Base-by-base conservation (phyloP, 2,329 filamentous ascomycete genomes). In the Aspergillus intermedius region DNA sequence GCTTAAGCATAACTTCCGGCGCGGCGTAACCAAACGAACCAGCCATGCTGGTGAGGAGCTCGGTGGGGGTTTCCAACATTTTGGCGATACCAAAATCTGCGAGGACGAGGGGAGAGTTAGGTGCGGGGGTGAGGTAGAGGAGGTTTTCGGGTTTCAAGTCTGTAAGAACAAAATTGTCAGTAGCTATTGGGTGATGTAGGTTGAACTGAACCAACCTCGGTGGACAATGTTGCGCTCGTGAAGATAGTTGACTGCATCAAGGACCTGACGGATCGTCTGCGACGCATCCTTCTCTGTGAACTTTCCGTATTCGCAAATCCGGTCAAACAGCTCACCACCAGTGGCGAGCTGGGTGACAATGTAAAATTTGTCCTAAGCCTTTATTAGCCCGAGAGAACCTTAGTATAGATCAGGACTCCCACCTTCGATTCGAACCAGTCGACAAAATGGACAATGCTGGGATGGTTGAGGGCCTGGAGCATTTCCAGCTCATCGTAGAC, bases 361-460 rank as follows among this genome's bases (percentile, higher is more conserved):
- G 71, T 98, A 98, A 76, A 95, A 98, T 77, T 98, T 98, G 77
- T 98, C 93, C 90, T 95, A 60, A 25, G 23, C 44, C 23, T 10
- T 13, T 1, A 22, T 62, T 42, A 61, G 56, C 37, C 34, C 40
- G 39, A 37, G 43, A 28, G 1, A n/a, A 35, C 17, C 32, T 9
- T 1, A 37, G 13, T 13, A 5, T 8, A 7, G 13, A 9, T 19
- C 17, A 1, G 5, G 23, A 41, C 34, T 56, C 83, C 58, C 74
- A 95, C 90, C 74, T 90, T 88, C 49, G 91, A 97, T 74, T 98
- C 93, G 67, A 98, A 98, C 91, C 93, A 98, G 70, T 98, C 93
- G 60, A 93, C 87, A 66, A 98, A 98, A 60, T 86, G 85, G 73
- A 98, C 93, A 67, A 98, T 98, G 72, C 97, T 89, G 46, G 89